Conservation (phyloP, 78 protist genomes). For the Dictyostelium intermedium region DNA sequence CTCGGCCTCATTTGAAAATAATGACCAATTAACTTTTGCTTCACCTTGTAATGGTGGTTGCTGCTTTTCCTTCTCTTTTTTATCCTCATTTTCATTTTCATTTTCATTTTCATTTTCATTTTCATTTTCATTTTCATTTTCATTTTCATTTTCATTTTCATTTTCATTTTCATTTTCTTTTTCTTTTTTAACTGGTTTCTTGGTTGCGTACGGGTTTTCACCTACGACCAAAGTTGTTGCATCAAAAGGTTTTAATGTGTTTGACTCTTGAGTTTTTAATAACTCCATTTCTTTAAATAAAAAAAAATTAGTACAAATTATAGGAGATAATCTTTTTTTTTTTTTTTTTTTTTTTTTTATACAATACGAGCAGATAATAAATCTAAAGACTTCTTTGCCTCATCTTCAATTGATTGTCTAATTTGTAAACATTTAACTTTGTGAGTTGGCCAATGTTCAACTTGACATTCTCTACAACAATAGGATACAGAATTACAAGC, state of each 20-base stretch:
- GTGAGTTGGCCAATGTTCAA: conserved; percentile 36
- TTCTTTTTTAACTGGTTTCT: background rate
- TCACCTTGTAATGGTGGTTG: background rate
- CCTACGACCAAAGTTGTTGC: background rate
- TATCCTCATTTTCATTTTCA: background rate
- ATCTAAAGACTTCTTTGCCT: background rate
- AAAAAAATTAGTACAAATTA: background rate
- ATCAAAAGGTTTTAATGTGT: background rate
- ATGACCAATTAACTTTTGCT: background rate
- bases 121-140: background rate
- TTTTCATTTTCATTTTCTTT: background rate
- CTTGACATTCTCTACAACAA: conserved; percentile 56
- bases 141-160: background rate
- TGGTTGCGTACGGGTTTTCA: background rate
- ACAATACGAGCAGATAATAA: background rate
- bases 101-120: background rate
- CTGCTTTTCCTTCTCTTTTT: too few relatives aligned
- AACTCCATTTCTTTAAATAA: background rate
- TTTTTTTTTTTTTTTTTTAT: background rate
- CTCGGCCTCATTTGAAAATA: background rate
- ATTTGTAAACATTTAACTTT: conserved; percentile 33
- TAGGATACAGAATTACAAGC: conserved; percentile 25
- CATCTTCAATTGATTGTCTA: background rate
- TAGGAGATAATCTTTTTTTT: too few relatives aligned
- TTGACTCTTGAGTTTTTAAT: background rate